Base-by-base conservation (phyloP, 306 rosid genomes). In the Casuarina glauca region DNA sequence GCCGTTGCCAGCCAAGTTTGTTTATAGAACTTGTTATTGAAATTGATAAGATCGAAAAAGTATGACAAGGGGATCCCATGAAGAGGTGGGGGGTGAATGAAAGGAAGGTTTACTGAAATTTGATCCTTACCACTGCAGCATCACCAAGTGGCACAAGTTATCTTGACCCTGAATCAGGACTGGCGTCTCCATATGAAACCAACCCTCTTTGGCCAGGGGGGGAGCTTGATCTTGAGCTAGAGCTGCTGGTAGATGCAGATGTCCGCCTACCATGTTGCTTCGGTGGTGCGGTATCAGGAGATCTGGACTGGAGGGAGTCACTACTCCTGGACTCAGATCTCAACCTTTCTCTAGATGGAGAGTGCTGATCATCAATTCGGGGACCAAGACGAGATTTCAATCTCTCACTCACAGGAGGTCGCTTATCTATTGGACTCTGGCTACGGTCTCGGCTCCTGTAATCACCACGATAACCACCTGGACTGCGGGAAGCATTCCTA, bases 341-440 rank as follows among this genome's bases (percentile, higher is more conserved):
- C 71, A 77, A 70, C 82, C 83, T 83, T 61, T 78, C 80, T 75
- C 61, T 88, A 73, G 78, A 83, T 3, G 91, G 87, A 73, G 91
- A 84, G 39, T 26, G 81, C 70, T 71, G 82, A 68, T 71, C 80
- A 72, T 73, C 82, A 26, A 68, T 50, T 17, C 75, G 89, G 6
- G 96, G 94, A 71, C 97, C 99, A 79, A 93, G 97, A 82, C 99
- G 93, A 58, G 97, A 88, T 85, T 86, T 92, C 57, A 95, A 77
- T 82, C 80, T 78, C 32, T 91, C 97, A 61, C 97, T 95, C 61
- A 93, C 84, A 69, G 83, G 77, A 72, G 92, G 90, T 63, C 84
- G 88, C 80, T 83, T 93, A 70, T 82, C 97, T 46, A 50, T 79
- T 11, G 90, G 97, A 77, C 97, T 93, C 44, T 9, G 81, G 73